phyloP scores from a whole-genome alignment of 495 filamentous ascomycete genomes.

The Tuber umbilicatum region DNA sequence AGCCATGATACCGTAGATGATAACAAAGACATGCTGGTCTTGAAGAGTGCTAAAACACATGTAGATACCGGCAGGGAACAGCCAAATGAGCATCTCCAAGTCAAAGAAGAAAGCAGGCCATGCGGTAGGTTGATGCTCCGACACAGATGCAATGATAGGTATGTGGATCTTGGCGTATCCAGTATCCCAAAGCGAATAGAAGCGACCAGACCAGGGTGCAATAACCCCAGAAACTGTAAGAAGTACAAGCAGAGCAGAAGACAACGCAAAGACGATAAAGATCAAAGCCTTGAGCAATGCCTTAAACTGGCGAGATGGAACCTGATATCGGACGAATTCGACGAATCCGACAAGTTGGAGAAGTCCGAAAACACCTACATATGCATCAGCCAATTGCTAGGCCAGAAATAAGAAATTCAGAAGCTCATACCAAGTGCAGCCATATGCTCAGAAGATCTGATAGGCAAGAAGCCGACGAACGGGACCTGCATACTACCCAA shows the following conservation, averaged over 20 bases:
- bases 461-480: constrained; percentile 94
- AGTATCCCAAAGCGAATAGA: constrained; percentile 99
- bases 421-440: constrained; percentile 70
- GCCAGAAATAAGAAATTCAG: background rate
- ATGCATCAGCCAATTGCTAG: background rate
- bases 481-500: constrained; percentile 99
- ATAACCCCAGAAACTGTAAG: constrained; percentile 83
- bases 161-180: constrained; percentile 99
- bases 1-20: constrained; percentile 89
- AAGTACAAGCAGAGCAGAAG: constrained; percentile 69
- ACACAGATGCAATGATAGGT: constrained; percentile 98
- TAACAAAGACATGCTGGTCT: constrained; percentile 97
- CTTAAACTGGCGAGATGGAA: constrained; percentile 92
- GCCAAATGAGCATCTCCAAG: constrained; percentile 95
- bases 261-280: constrained; percentile 60
- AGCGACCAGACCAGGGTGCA: constrained; percentile 96
- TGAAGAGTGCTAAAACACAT: constrained; percentile 90
- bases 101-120: constrained; percentile 99
- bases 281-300: constrained; percentile 71
- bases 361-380: constrained; percentile 83
- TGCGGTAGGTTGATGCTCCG: constrained; percentile 98
- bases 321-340: constrained; percentile 76
- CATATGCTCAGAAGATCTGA: constrained; percentile 98
- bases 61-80: constrained; percentile 97
- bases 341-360: constrained; percentile 91